Conservation (phyloP, 129 eudicot genomes). For the Cynara cardunculus region DNA sequence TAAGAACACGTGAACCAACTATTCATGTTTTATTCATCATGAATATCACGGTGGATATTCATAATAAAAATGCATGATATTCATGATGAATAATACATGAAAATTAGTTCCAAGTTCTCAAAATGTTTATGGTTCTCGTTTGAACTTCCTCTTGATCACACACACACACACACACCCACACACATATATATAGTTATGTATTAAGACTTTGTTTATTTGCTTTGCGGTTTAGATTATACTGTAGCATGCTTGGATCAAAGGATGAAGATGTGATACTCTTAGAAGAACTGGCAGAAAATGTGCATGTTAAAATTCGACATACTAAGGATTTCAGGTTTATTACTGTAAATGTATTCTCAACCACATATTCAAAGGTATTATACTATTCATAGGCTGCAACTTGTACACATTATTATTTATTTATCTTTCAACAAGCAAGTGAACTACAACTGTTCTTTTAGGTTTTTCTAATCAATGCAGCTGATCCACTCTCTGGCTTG, state of each 20-base stretch:
- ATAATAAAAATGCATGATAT: background rate
- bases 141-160: background rate
- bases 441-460: conserved; percentile 35
- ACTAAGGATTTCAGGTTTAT: conserved; percentile 72
- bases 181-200: background rate
- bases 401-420: background rate
- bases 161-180: too few species aligned
- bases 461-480: conserved; percentile 82
- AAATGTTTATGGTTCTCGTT: background rate
- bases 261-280: conserved; percentile 67
- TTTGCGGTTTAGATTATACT: conserved; percentile 52
- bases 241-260: conserved; percentile 69
- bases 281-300: conserved; percentile 66
- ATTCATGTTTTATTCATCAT: background rate
- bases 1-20: background rate
- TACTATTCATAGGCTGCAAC: background rate
- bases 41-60: background rate
- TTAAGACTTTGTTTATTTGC: background rate
- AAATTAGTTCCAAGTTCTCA: background rate
- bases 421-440: conserved; percentile 4
- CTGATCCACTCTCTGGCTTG: conserved; percentile 80
- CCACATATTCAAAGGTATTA: conserved; percentile 69
- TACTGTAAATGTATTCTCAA: conserved; percentile 59
- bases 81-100: background rate
- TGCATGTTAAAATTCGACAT: conserved; percentile 57